A percentile compares a stretch with the other conserved stretches of the same genome.
Evolutionary conservation across 106 monocot genomes (phyloP).

Genomic region (Iris macrosiphon): DNA sequence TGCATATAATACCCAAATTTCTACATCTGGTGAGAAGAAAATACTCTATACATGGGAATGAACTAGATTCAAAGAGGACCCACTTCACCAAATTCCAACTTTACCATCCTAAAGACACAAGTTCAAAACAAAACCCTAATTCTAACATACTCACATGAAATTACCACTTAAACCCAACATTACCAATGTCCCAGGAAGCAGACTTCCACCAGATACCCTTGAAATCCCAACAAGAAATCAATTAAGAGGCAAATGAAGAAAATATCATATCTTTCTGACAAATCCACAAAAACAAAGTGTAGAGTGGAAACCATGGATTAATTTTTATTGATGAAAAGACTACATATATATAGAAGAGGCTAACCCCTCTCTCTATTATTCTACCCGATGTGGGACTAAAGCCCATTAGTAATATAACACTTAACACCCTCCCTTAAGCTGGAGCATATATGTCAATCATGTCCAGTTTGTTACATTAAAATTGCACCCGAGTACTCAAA

Average conservation of each 20-base stretch:
- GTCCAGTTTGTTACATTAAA: too few relatives aligned
- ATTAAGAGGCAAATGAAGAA: not conserved
- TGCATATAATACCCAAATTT: conserved; percentile 3
- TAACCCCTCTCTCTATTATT: too few relatives aligned
- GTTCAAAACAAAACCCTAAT: conserved; percentile 15
- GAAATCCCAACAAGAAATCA: not conserved
- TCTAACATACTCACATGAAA: conserved; percentile 1
- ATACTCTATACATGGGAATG: not conserved
- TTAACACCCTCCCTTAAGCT: too few relatives aligned
- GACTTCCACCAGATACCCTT: not conserved
- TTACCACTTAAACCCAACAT: not conserved
- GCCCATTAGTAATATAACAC: too few relatives aligned
- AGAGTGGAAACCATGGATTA: too few relatives aligned
- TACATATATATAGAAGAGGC: too few relatives aligned
- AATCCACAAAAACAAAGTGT: conserved; percentile 1
- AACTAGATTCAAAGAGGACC: conserved; percentile 12
- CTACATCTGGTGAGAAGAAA: not conserved
- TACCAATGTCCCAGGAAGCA: conserved; percentile 1
- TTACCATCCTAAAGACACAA: conserved; percentile 2
- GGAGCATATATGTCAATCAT: too few relatives aligned
- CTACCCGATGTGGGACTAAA: too few relatives aligned
- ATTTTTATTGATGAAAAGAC: too few relatives aligned
- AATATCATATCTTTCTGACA: conserved; percentile 3
- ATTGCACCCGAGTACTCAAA: too few relatives aligned
- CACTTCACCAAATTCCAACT: conserved; percentile 8